Evolutionary conservation across 176 grass and related monocot species (phyloP).

Genomic region (Aegilops sharonensis): DNA sequence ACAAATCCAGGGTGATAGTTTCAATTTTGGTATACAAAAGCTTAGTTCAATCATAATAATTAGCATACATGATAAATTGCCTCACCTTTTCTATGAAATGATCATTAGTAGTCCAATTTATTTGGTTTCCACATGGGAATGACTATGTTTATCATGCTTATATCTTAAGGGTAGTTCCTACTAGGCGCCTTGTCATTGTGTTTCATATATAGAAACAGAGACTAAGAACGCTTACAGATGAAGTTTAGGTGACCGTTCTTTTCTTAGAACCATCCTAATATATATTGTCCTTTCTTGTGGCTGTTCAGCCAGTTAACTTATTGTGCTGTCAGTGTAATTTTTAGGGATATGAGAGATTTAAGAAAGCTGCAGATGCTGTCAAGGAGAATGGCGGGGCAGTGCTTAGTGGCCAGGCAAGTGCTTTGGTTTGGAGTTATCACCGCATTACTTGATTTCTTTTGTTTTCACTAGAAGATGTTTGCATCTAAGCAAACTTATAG

Average conservation of each 20-base stretch:
- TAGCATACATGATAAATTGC: background rate
- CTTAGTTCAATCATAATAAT: background rate
- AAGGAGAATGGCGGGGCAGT: conserved; percentile 44
- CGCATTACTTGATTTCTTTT: background rate
- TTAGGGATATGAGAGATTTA: conserved; percentile 90
- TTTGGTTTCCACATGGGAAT: background rate
- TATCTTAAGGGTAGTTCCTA: background rate
- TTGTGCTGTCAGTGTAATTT: conserved; percentile 24
- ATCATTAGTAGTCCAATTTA: background rate
- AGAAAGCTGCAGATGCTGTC: conserved; percentile 78
- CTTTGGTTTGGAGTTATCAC: conserved; percentile 13
- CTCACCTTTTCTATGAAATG: background rate
- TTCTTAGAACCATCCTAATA: background rate
- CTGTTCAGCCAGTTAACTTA: background rate
- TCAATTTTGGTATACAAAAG: background rate
- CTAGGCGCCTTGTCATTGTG: background rate
- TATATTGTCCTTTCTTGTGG: background rate
- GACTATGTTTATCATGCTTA: background rate
- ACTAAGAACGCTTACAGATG: background rate
- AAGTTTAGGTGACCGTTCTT: background rate
- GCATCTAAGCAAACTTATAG: no score
- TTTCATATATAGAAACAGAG: background rate
- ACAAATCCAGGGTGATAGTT: background rate
- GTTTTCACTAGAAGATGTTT: conserved; percentile 19
- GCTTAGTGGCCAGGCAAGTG: conserved; percentile 75